Base-by-base conservation (phyloP, 139 green algal species). In the Nannochloris sp. region DNA sequence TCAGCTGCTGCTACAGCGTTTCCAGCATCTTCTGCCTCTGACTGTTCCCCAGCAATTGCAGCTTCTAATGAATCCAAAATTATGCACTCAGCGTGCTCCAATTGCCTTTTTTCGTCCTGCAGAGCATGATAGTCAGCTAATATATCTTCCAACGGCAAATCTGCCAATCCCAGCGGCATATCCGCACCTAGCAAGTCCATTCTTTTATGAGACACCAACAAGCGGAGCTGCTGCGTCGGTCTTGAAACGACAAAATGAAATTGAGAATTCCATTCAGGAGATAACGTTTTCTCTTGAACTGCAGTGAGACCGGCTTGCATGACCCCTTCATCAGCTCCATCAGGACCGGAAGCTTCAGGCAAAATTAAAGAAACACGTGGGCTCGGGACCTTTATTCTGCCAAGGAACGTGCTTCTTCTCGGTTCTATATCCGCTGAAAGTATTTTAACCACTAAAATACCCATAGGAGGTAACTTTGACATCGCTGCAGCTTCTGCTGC, bases 141-240 rank as follows among this genome's bases (percentile, higher is more conserved):
- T n/a, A 65, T 9, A 3, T 57, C 61, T 38, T 10, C 23, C 1
- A 68, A 7, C 4, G 36, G 32, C 10, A 68, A 9, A 1, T 75
- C 60, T 19, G 60, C 64, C 38, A 12, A 47, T 14, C 68, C 68
- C 37, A 75, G 68, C 5, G 68, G 68, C 47, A 75, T 51, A 30
- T 75, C 68, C 2, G 68, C 68, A n/a, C 68, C 68, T 45, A 75
- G 34, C 3, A 65, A 48, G 24, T 47, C 19, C 4, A 27, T 59
- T 30, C 68, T 65, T 60, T 67, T 70, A 48, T 75, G 68, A 4
- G 68, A 68, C 4, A 75, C 35, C n/a, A 75, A 48, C 46, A 75
- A 33, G 35, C 61, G 48, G 38, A 75, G 30, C 23, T 48, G 37
- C 47, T 75, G 68, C 38, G 33, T 53, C 5, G 27, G 19, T 30